phyloP scores from a whole-genome alignment of 306 rosid genomes.

The Vigna radiata region DNA sequence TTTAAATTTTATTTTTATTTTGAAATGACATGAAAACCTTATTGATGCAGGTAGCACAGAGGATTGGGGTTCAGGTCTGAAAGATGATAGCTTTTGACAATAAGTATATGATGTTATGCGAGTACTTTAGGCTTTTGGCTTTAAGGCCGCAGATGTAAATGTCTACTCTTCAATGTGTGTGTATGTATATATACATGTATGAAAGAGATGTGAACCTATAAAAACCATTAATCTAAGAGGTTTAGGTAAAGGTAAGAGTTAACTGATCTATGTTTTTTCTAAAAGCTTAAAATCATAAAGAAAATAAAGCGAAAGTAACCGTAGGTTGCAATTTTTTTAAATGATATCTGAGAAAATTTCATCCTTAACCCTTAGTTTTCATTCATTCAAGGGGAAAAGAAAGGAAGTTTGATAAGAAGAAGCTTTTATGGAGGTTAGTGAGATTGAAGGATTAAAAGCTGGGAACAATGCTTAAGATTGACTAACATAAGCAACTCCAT shows the following conservation, averaged over 20 bases:
- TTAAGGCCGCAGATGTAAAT: slow-evolving; percentile 16
- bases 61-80: slow-evolving; percentile 70
- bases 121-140: slow-evolving; percentile 39
- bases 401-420: not conserved
- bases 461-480: too few species aligned
- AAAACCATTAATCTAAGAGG: slow-evolving; percentile 13
- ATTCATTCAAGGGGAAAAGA: not conserved
- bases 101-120: slow-evolving; percentile 47
- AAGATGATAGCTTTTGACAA: slow-evolving; percentile 12
- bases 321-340: not conserved
- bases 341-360: not conserved
- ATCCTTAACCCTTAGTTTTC: not conserved
- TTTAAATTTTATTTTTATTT: not conserved
- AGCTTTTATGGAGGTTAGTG: too few species aligned
- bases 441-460: too few species aligned
- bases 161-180: not conserved
- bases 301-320: not conserved
- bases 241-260: slow-evolving; percentile 26
- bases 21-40: slow-evolving; percentile 19
- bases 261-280: not conserved
- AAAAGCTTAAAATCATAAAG: not conserved
- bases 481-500: too few species aligned
- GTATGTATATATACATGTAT: slow-evolving; percentile 12
- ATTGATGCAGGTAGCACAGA: slow-evolving; percentile 74
- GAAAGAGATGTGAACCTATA: slow-evolving; percentile 11